These are phyloP conservation scores for Lophiostoma macrostomum DNA, from an alignment of 495 filamentous ascomycete species.

Conservation along the genomic window DNA sequence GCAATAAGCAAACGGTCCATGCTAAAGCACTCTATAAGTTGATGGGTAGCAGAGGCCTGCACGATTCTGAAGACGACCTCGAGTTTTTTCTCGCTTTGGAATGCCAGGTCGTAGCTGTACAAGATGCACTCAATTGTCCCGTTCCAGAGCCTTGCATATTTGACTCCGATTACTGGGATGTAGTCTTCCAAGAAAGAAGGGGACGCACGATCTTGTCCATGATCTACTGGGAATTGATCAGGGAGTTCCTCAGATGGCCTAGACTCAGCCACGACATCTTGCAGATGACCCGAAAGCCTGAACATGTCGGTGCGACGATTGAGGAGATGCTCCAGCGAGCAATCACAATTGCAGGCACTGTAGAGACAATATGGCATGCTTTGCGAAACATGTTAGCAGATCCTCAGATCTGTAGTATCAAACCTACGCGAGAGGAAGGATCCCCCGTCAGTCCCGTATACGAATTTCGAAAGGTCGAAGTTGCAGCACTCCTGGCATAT, in stretches of 20 bases:
- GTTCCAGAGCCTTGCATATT: conserved; percentile 3
- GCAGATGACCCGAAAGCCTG: background rate
- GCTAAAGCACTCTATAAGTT: conserved; percentile 1
- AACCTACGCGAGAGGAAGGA: background rate
- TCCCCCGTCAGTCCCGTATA: background rate
- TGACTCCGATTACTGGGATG: conserved; percentile 2
- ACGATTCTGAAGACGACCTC: background rate
- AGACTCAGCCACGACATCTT: background rate
- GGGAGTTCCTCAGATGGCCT: conserved; percentile 4
- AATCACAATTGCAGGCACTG: background rate
- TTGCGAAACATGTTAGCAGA: background rate
- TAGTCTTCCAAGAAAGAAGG: background rate
- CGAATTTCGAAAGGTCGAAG: background rate
- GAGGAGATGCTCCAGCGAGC: background rate
- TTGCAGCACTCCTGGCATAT: background rate
- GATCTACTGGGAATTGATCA: background rate
- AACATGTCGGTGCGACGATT: background rate
- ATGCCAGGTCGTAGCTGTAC: conserved; percentile 1
- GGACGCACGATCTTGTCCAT: background rate
- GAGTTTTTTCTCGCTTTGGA: background rate
- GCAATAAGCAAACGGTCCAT: background rate
- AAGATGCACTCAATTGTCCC: background rate
- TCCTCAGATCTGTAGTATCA: background rate
- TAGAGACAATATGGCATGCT: background rate
- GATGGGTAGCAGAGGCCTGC: background rate